Evolutionary conservation across 169 alveolate genomes (phyloP), one percentile per base, ranked within the genome.

Genomic region (Plasmodium inui): DNA sequence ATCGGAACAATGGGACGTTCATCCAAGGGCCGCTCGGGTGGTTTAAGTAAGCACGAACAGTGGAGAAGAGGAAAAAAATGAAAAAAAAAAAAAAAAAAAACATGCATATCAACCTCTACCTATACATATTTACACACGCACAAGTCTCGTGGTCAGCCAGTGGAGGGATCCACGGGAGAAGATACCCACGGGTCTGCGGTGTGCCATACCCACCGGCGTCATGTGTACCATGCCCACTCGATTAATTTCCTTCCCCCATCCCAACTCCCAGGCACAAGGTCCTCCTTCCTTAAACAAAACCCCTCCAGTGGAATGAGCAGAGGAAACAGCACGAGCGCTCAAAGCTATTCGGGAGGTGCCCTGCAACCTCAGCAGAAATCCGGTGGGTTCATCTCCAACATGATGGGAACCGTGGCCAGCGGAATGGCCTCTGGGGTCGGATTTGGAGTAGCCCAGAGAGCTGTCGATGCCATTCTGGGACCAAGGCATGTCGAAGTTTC

Each of bases 381-480:
- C 28, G 82, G 90, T 28, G 95, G 95, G 17, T 83, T 92, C 55
- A 1, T 92, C 26, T 84, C 95, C n/a, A 92, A 92, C 55, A 80
- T 92, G 90, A 84, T 84, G 93, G 95, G 95, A 67, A 91, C 95
- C 0, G 95, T 91, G 50, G 95, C 95, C 34, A 91, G 92, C 28
- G 95, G 95, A 73, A 84, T 92, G 95, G 93, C 95, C 6, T 92
- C 95, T 41, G 95, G 95, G 50, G 93, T 92, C 37, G 95, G 95
- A 28, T 92, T 92, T 83, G 95, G 95, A 78, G 82, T 92, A 32
- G 95, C 95, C 2, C 95, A 92, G 82, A 83, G 95, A 67, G 93
- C 93, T 5, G 95, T 92, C 26, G 95, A 92, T 44, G 70, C 93
- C 50, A 30, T 92, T 32, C 32, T 92, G 53, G 95, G 95, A 0